Percentiles rank a stretch among this genome's conserved stretches.
These are phyloP conservation scores for Paxillus involutus DNA, from an alignment of 768 basidiomycete species.

Conservation along the genomic window DNA sequence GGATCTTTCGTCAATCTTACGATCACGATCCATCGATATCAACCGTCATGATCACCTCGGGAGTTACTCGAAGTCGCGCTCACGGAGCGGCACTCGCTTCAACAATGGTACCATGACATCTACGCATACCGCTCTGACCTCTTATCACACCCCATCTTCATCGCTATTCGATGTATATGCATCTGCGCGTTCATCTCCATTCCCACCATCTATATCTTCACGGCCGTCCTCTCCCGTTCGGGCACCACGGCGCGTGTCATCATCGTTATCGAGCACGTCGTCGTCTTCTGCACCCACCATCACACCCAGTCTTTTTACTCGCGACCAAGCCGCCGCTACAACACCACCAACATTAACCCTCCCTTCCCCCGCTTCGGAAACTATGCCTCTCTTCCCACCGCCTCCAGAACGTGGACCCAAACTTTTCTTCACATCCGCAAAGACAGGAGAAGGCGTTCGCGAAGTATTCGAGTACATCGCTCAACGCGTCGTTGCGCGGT, in stretches of 20 bases:
- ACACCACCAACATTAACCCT: conserved; percentile 19
- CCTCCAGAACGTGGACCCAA: conserved; percentile 54
- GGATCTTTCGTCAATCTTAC: conserved; percentile 23
- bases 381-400: conserved; percentile 10
- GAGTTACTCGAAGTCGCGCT: conserved; percentile 41
- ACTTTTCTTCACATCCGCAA: conserved; percentile 76
- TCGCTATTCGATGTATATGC: conserved; percentile 66
- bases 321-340: conserved; percentile 21
- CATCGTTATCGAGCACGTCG: conserved; percentile 38
- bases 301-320: conserved; percentile 57
- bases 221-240: conserved; percentile 27
- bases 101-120: conserved; percentile 55
- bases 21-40: conserved; percentile 23
- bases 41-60: conserved; percentile 30
- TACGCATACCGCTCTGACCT: conserved; percentile 54
- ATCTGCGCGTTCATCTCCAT: conserved; percentile 62
- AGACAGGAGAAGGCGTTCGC: conserved; percentile 69
- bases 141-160: conserved; percentile 79
- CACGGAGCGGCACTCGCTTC: conserved; percentile 43
- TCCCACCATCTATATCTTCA: conserved; percentile 33
- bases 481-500: conserved; percentile 54
- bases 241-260: conserved; percentile 28
- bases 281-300: conserved; percentile 54
- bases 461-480: conserved; percentile 82
- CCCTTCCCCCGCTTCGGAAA: conserved; percentile 9